phyloP scores from a whole-genome alignment of 257 asterid genomes.

The Rubia yunnanensis region DNA sequence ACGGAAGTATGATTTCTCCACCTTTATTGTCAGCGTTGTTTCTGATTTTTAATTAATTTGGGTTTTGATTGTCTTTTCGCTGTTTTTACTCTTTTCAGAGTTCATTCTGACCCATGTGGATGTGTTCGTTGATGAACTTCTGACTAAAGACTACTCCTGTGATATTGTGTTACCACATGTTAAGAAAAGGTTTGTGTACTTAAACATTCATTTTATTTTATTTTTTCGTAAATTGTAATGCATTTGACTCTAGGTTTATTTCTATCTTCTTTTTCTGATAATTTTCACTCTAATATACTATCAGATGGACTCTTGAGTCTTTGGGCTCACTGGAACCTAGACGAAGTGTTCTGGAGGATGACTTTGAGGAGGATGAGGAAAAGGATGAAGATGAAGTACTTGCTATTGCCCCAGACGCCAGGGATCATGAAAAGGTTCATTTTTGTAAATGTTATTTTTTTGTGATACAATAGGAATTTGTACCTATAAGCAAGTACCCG shows the following conservation, averaged over 20 bases:
- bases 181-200: conserved; percentile 52
- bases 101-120: conserved; percentile 79
- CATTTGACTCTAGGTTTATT: not conserved
- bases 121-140: conserved; percentile 73
- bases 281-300: conserved; percentile 11
- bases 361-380: conserved; percentile 97
- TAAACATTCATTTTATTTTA: not conserved
- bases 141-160: conserved; percentile 84
- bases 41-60: not conserved
- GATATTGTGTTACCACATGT: conserved; percentile 84
- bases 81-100: conserved; percentile 24
- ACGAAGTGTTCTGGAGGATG: conserved; percentile 97
- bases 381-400: conserved; percentile 80
- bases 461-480: not conserved
- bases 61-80: not conserved
- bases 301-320: conserved; percentile 74
- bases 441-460: not conserved
- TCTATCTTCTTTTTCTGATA: not conserved
- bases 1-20: conserved; percentile 47
- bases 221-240: not conserved
- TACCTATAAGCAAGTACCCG: not conserved
- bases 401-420: conserved; percentile 48
- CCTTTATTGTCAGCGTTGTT: not conserved
- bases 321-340: conserved; percentile 70
- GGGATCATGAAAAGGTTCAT: conserved; percentile 57